These are phyloP conservation scores for Trametes versicolor DNA, from an alignment of 1,284 basidiomycete species.

Conservation along the genomic window DNA sequence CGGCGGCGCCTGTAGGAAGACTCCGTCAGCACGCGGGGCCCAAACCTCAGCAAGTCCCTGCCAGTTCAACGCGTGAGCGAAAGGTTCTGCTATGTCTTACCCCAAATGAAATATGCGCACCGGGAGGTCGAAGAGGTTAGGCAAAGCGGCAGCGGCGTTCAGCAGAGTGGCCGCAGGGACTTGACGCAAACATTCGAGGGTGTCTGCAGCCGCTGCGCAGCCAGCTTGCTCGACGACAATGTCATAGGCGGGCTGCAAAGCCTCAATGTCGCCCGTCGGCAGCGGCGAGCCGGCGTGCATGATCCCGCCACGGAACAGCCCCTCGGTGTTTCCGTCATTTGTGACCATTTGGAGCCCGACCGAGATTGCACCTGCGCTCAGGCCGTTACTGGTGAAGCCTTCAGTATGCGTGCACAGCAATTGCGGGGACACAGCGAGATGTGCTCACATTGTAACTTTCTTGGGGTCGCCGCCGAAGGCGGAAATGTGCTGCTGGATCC, in stretches of 20 bases:
- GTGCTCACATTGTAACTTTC: too few species aligned
- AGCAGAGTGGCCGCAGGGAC: constrained; percentile 51
- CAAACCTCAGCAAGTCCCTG: constrained; percentile 28
- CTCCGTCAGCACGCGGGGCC: constrained; percentile 49
- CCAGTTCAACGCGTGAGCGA: too few species aligned
- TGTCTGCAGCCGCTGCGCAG: constrained; percentile 52
- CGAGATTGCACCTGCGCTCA: constrained; percentile 50
- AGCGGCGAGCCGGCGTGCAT: constrained; percentile 46
- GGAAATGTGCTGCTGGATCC: too few species aligned
- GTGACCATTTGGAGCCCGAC: constrained; percentile 42
- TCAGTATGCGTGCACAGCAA: too few species aligned
- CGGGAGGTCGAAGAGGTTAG: too few species aligned
- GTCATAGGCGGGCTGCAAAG: constrained; percentile 51
- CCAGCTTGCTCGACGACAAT: constrained; percentile 54
- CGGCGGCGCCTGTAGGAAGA: constrained; percentile 43
- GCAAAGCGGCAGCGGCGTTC: too few species aligned
- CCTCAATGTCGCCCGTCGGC: constrained; percentile 40
- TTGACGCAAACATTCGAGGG: constrained; percentile 59
- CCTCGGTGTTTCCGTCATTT: constrained; percentile 40
- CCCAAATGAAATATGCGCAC: too few species aligned
- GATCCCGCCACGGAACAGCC: constrained; percentile 42
- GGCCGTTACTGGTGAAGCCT: too few species aligned
- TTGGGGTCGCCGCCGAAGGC: too few species aligned
- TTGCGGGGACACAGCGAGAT: too few species aligned
- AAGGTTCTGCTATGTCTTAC: too few species aligned